Evolutionary conservation across 148 eudicot species (phyloP).

Genomic region (Silene latifolia): DNA sequence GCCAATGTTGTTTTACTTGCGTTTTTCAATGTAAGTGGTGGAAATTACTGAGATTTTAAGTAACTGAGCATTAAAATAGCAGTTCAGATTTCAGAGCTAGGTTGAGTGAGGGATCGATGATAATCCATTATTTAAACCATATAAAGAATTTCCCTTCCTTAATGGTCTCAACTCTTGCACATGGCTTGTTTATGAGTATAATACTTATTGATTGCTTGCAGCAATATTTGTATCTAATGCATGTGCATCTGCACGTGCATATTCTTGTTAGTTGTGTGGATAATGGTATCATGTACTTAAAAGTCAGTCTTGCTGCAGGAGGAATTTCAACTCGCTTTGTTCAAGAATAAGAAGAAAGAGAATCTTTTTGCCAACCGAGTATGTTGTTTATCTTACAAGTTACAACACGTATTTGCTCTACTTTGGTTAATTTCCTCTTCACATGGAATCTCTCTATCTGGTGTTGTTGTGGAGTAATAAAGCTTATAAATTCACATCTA

Average conservation of each 20-base stretch:
- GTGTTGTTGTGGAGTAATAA: neutral
- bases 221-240: neutral
- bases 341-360: constrained; percentile 88
- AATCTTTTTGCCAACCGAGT: constrained; percentile 95
- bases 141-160: too few species aligned
- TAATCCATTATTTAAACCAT: neutral
- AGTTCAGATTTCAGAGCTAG: neutral
- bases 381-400: constrained; percentile 23
- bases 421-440: neutral
- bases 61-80: neutral
- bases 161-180: neutral
- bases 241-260: constrained; percentile 3
- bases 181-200: neutral
- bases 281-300: constrained; percentile 3
- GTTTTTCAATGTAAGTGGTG: neutral
- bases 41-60: neutral
- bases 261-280: neutral
- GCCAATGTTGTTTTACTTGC: neutral
- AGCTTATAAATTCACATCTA: neutral
- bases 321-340: constrained; percentile 85
- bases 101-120: neutral
- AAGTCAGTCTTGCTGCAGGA: constrained; percentile 49
- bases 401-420: neutral
- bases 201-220: neutral
- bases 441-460: neutral